Evolutionary conservation across 345 rosid species (phyloP).

Genomic region (Theobroma cacao): DNA sequence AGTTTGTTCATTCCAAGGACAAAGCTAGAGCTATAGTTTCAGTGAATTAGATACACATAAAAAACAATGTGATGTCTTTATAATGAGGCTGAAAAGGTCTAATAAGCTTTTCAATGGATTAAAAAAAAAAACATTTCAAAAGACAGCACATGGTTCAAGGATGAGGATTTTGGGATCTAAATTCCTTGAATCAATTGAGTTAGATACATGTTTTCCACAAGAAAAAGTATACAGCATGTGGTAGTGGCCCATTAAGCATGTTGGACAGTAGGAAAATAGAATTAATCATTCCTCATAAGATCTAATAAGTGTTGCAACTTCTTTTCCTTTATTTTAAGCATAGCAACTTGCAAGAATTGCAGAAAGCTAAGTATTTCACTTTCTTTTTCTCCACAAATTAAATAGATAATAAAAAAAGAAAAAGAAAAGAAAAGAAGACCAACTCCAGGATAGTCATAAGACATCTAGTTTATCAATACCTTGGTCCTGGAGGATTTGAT

Average conservation of each 20-base stretch:
- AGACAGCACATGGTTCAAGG: no score
- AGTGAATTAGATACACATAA: no score
- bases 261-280: no score
- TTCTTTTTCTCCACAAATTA: background rate
- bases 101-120: no score
- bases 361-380: background rate
- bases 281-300: background rate
- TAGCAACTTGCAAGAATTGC: background rate
- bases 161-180: no score
- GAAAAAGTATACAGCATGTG: background rate
- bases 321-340: background rate
- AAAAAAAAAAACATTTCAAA: no score
- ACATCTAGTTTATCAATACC: slow-evolving; percentile 19
- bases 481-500: slow-evolving; percentile 58
- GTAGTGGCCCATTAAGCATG: no score
- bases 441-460: background rate
- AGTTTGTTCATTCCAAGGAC: no score
- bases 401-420: background rate
- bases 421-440: background rate
- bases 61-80: no score
- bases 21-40: no score
- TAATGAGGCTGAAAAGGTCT: no score
- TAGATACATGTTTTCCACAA: no score
- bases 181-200: background rate
- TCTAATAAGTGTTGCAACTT: background rate